A percentile compares a stretch with the other conserved stretches of the same genome.
Conservation (phyloP, 441 rosid species). For the Erodium texanum region DNA sequence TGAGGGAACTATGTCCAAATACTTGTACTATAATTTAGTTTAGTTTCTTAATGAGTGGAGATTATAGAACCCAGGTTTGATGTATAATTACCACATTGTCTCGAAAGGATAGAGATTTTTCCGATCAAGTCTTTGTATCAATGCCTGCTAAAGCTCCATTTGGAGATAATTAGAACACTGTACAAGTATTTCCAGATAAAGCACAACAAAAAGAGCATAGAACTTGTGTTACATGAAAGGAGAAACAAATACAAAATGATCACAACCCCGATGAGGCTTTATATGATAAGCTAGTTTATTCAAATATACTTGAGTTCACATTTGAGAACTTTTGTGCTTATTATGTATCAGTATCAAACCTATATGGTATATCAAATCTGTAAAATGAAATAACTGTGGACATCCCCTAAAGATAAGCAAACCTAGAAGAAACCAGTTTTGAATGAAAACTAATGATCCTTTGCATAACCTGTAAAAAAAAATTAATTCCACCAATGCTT, state of each 20-base stretch:
- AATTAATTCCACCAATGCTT: constrained; percentile 20
- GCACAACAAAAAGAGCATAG: not conserved
- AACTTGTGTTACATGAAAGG: not conserved
- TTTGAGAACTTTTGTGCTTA: not conserved
- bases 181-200: too few relatives aligned
- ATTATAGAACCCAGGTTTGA: not conserved
- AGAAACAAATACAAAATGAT: not conserved
- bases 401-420: not conserved
- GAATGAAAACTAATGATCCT: constrained; percentile 12
- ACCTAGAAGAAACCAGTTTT: constrained; percentile 12
- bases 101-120: not conserved
- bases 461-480: constrained; percentile 16
- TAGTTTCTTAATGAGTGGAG: too few relatives aligned
- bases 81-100: not conserved
- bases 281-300: not conserved
- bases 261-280: not conserved
- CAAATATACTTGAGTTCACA: not conserved
- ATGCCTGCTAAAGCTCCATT: not conserved
- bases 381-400: too few relatives aligned
- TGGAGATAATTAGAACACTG: too few relatives aligned
- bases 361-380: not conserved
- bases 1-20: too few relatives aligned
- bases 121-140: not conserved
- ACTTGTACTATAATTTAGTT: too few relatives aligned
- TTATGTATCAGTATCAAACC: not conserved